Evolutionary conservation across 2,329 filamentous ascomycete species (phyloP), one percentile per base, ranked within the genome.

Genomic region (Arachnopeziza araneosa): DNA sequence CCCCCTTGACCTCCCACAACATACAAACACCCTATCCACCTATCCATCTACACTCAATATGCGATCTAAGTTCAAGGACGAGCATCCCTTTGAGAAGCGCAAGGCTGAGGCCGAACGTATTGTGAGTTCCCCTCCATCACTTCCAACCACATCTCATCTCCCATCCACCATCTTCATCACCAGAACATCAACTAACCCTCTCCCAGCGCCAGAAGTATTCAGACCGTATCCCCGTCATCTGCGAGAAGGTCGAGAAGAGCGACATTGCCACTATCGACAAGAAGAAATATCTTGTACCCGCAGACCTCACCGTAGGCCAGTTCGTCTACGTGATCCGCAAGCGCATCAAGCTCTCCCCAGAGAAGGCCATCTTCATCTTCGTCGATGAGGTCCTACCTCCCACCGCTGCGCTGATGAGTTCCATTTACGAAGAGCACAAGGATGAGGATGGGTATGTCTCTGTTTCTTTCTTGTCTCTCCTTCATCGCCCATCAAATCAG

Each of bases 351-450:
- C 85, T 99, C 69, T 96, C 92, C 58, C 95, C 95, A 32, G 95
- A 99, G 83, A 99, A 99, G 85, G 95, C 95, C 75, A 99, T 99
- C 81, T 99, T 99, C 84, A 98, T 99, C 84, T 99, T 98, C 79
- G 95, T 99, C 73, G 93, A 98, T 76, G 95, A 98, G 80, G 93
- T 97, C 56, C 84, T 99, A 59, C 95, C 95, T 56, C 95, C 95
- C 2, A 98, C 95, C 9, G 95, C 95, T 62, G 95, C 95, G 61
- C 86, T 99, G 57, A 99, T 99, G 95, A 96, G 92, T 82, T 96
- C 90, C 77, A 98, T 99, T 79, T 99, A 99, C 77, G 95, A 99
- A 78, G 93, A 98, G 78, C 95, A 99, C 86, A 98, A 99, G 83
- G 86, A 88, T 67, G 71, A 88, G 75, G 86, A 89, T 71, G 85